Conservation (phyloP, 768 basidiomycete species). For the Tylopilus felleus region DNA sequence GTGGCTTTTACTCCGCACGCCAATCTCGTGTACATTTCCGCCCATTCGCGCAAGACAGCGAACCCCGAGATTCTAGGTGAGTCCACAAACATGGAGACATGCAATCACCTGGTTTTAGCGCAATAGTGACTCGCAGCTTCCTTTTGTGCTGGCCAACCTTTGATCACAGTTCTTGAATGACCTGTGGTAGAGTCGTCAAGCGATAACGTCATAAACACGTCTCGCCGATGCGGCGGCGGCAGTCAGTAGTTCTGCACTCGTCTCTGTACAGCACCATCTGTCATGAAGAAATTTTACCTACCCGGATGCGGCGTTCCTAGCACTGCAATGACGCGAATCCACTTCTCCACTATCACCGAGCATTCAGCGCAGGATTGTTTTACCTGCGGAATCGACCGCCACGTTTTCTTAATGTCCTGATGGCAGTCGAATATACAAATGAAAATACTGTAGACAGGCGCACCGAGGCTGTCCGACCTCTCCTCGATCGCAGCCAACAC, state of each 20-base stretch:
- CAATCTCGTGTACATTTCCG: background rate
- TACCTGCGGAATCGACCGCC: slow-evolving; percentile 14
- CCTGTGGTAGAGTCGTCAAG: background rate
- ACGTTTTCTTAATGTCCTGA: slow-evolving; percentile 27
- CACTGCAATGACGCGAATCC: slow-evolving; percentile 23
- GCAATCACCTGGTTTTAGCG: background rate
- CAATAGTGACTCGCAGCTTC: background rate
- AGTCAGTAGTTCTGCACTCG: background rate
- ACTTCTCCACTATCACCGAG: slow-evolving; percentile 14
- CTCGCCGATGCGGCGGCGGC: background rate
- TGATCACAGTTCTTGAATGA: background rate
- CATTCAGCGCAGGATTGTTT: slow-evolving; percentile 7
- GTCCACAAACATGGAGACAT: background rate
- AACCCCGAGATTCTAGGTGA: background rate
- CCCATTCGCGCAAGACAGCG: background rate
- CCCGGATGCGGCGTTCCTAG: slow-evolving; percentile 7
- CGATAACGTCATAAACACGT: slow-evolving; percentile 3
- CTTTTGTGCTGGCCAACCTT: background rate
- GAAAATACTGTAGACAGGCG: slow-evolving; percentile 17
- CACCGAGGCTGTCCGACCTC: slow-evolving; percentile 25
- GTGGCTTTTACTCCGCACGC: slow-evolving; percentile 18
- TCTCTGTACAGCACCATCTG: slow-evolving; percentile 10
- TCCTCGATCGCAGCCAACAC: slow-evolving; percentile 18
- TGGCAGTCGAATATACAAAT: slow-evolving; percentile 8
- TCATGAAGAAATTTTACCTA: slow-evolving; percentile 7